Conservation (phyloP, 257 asterid genomes). For the Apocynum venetum region DNA sequence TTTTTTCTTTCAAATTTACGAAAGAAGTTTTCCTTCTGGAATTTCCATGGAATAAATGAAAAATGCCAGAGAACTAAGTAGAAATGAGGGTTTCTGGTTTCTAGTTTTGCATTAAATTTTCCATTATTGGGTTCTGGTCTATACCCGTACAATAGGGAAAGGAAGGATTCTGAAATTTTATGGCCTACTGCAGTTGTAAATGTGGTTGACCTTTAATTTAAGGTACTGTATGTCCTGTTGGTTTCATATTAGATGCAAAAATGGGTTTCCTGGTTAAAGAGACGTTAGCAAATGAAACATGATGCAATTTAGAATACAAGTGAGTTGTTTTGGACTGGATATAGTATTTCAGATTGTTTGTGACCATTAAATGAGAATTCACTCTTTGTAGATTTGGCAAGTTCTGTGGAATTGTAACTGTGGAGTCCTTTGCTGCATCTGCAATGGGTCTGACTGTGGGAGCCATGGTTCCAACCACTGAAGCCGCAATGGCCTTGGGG, state of each 20-base stretch:
- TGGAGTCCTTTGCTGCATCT: slow-evolving; percentile 91
- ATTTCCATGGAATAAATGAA: neutral
- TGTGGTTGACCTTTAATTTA: neutral
- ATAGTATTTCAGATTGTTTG: slow-evolving; percentile 2
- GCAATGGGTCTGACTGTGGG: slow-evolving; percentile 99
- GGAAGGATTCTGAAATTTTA: neutral
- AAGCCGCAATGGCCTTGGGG: slow-evolving; percentile 96
- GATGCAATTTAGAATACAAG: neutral
- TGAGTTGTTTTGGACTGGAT: neutral
- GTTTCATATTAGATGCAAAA: neutral
- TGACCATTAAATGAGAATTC: slow-evolving; percentile 9
- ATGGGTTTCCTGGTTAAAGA: neutral
- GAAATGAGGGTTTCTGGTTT: neutral
- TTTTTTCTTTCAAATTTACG: too few species aligned
- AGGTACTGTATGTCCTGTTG: neutral
- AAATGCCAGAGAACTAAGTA: neutral
- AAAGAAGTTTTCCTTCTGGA: neutral
- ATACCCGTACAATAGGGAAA: neutral
- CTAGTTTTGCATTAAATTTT: neutral
- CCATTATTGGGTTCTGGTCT: neutral
- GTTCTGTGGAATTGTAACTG: slow-evolving; percentile 84
- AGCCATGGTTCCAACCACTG: slow-evolving; percentile 92
- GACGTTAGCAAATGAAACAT: neutral
- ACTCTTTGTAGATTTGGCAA: slow-evolving; percentile 59
- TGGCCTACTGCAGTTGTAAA: neutral